Base-by-base conservation (phyloP, 176 grass and related monocot genomes). In the Juncus effusus region DNA sequence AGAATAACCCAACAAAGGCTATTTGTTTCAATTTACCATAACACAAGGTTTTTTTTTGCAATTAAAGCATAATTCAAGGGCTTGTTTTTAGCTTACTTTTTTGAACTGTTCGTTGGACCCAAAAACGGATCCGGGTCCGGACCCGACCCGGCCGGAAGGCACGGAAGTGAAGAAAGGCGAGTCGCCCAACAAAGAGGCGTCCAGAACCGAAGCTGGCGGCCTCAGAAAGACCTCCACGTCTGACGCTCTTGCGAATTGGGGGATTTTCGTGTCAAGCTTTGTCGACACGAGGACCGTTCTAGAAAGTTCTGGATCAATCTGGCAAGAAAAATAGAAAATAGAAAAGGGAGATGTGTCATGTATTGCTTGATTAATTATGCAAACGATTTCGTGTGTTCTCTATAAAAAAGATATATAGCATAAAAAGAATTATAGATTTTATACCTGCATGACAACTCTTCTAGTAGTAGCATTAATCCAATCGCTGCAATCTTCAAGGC, bases 201-300 rank as follows among this genome's bases (percentile, higher is more conserved):
- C 87, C 72, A 96, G 63, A 39, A 70, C 79, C 76, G 79, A 86
- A 64, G 73, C 76, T 64, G 87, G 81, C 53, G 92, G 92, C 45
- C 81, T 80, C 67, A 96, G 84, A 81, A 96, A 96, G 64, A 96
- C 92, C 88, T 96, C 92, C 65, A 96, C 92, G 79, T 96, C 92
- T 62, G 92, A 85, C 3, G 92, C 65, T 3, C 81, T 76, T 60
- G 92, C 84, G 78, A 96, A 96, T 66, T 96, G 92, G 61, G 74
- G 84, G 63, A 96, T 91, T 74, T 96, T 96, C 12, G 92, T 96
- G 65, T 96, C 92, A 50, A 96, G 63, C 81, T 96, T 96, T 63
- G 92, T 96, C 59, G 92, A 88, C 7, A 96, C 87, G 63, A 96
- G 73, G 58, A 96, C 87, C 50, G 92, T 96, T 78, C 87, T 96